Base-by-base conservation (phyloP, 352 stramenopile species). In the Aphanomyces euteiches region DNA sequence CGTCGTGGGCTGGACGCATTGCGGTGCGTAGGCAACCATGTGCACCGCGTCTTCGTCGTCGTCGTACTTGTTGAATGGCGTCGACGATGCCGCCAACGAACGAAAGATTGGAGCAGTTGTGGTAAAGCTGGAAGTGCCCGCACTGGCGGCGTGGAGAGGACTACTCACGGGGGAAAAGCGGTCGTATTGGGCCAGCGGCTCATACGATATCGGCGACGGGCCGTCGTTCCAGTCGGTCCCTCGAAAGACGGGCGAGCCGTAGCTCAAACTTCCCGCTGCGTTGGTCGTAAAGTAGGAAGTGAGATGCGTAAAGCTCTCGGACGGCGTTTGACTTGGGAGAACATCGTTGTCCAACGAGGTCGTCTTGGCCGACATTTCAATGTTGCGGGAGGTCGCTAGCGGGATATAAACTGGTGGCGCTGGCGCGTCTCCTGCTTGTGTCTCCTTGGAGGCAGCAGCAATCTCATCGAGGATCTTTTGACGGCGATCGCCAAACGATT, bases 1-100 rank as follows among this genome's bases (percentile, higher is more conserved):
- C 41, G 84, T 83, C 17, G 74, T 75, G 36, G 81, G 78, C 15
- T 69, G 79, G 1, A 93, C 79, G 34, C 73, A 81, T 2, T 83
- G 78, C 5, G 86, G 84, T 3, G 86, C 86, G 67, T 89, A 93
- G 13, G 86, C 81, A 60, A 80, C 90, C 39, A 93, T 91, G 64
- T 93, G 86, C 6, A 93, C 84, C 5, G 83, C 84, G 67, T 93
- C 86, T 47, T 53, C 37, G 28, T 28, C 28, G 1, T 28, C 28
- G 28, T 28, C 28, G 28, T 28, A 28, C 1, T 2, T 28, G 28
- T 28, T 28, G 2, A 28, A 28, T 2, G 34, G 7, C 5, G 37
- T 19, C 13, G 17, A 21, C 19, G 54, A 15, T 8, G 54, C 17
- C 5, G 54, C 54, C 6, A 61, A 17, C 6, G 54, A 61, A 10